These are phyloP conservation scores for Aspergillus eucalypticola DNA, from an alignment of 2,329 filamentous ascomycete species.

Conservation along the genomic window DNA sequence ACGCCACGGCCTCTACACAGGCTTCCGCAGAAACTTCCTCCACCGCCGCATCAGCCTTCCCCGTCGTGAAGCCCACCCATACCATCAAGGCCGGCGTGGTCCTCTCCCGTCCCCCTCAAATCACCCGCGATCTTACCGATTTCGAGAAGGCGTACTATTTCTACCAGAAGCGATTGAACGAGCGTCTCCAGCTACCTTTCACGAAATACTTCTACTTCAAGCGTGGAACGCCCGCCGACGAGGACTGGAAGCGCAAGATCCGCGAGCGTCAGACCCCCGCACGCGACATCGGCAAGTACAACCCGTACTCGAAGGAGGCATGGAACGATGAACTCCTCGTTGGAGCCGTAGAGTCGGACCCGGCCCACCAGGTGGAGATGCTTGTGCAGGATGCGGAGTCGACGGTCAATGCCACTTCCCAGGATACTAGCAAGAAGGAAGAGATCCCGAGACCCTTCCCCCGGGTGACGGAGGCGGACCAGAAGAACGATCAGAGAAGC, in stretches of 20 bases:
- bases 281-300: slow-evolving; percentile 83
- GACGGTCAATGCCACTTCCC: slow-evolving; percentile 40
- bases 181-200: slow-evolving; percentile 85
- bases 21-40: slow-evolving; percentile 40
- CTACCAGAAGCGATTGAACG: slow-evolving; percentile 95
- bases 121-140: slow-evolving; percentile 78
- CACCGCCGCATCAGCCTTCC: slow-evolving; percentile 24
- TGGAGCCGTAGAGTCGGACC: slow-evolving; percentile 66
- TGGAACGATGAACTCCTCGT: slow-evolving; percentile 93
- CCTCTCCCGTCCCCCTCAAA: slow-evolving; percentile 81
- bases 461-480: slow-evolving; percentile 76
- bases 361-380: slow-evolving; percentile 65
- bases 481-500: slow-evolving; percentile 70
- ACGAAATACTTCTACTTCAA: slow-evolving; percentile 94
- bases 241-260: slow-evolving; percentile 89
- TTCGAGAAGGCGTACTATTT: slow-evolving; percentile 95
- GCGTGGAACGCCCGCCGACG: slow-evolving; percentile 76
- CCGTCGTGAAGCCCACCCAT: slow-evolving; percentile 42
- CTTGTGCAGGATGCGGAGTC: slow-evolving; percentile 73
- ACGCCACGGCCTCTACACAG: slow-evolving; percentile 43
- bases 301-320: slow-evolving; percentile 68
- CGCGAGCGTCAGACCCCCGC: slow-evolving; percentile 73
- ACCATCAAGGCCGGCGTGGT: slow-evolving; percentile 68
- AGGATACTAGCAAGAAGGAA: slow-evolving; percentile 55
- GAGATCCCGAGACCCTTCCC: slow-evolving; percentile 69